A percentile compares a stretch with the other conserved stretches of the same genome.
These are phyloP conservation scores for Solanum neorickii DNA, from an alignment of 257 asterid species.

Conservation along the genomic window DNA sequence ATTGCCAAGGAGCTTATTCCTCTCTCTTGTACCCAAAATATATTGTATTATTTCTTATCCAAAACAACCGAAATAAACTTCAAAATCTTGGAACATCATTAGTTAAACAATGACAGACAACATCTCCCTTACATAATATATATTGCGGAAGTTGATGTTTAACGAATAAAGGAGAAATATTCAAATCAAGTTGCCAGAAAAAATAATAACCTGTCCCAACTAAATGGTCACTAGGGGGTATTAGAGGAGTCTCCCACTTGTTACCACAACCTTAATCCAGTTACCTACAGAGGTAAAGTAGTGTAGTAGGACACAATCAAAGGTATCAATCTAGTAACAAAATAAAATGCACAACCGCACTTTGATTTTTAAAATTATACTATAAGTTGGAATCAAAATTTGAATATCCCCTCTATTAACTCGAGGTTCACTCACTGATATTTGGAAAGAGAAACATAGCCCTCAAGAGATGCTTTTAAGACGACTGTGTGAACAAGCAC, in stretches of 20 bases:
- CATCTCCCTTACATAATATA: neutral
- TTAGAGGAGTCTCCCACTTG: conserved; percentile 89
- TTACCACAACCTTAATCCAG: conserved; percentile 82
- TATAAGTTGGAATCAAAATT: neutral
- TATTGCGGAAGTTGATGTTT: neutral
- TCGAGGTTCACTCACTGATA: neutral
- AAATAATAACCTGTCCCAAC: neutral
- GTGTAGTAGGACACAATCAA: neutral
- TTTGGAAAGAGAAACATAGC: neutral
- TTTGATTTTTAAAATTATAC: neutral
- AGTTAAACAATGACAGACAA: neutral
- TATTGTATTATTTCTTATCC: neutral
- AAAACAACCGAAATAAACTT: neutral
- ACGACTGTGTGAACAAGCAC: neutral
- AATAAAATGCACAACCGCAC: neutral
- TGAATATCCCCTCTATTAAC: neutral
- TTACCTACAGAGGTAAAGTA: conserved; percentile 30
- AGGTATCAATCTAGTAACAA: neutral
- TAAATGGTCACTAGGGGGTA: conserved; percentile 70
- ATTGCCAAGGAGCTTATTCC: neutral
- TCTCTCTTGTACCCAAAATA: neutral
- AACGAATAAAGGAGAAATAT: neutral
- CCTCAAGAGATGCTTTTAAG: neutral
- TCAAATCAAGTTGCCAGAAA: neutral
- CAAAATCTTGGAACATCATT: neutral